phyloP scores from a whole-genome alignment of 306 rosid genomes.

The Acacia confusa region DNA sequence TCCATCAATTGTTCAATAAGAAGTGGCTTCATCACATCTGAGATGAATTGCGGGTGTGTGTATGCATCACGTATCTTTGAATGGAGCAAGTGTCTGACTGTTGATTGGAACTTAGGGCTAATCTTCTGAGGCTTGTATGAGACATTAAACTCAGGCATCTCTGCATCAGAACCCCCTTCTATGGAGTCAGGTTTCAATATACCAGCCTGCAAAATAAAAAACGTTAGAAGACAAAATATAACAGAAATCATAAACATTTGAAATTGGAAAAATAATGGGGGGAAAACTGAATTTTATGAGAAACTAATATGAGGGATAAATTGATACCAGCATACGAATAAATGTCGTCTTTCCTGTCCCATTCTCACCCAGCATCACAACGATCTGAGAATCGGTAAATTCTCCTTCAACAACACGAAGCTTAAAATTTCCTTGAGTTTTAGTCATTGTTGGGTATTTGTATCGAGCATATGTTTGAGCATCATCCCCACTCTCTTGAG shows the following conservation, averaged over 20 bases:
- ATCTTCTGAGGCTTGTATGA: constrained; percentile 99
- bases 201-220: constrained; percentile 73
- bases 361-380: constrained; percentile 99
- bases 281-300: constrained; percentile 5
- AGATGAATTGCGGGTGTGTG: constrained; percentile 88
- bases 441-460: constrained; percentile 86
- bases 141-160: constrained; percentile 94
- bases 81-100: constrained; percentile 84
- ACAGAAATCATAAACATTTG: neutral
- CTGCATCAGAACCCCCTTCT: constrained; percentile 72
- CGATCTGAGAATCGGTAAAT: constrained; percentile 95
- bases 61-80: constrained; percentile 81
- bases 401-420: constrained; percentile 89
- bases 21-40: constrained; percentile 99
- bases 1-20: constrained; percentile 98
- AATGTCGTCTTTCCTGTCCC: constrained; percentile 99
- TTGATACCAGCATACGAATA: constrained; percentile 94
- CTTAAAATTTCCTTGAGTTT: constrained; percentile 87
- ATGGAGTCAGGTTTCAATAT: constrained; percentile 79
- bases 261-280: neutral
- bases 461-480: constrained; percentile 90
- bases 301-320: constrained; percentile 18
- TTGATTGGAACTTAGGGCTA: constrained; percentile 79
- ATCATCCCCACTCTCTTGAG: constrained; percentile 93
- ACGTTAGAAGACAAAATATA: constrained; percentile 13